These are phyloP conservation scores for Boletus rubroflammeus DNA, from an alignment of 768 basidiomycete genomes.

Conservation along the genomic window DNA sequence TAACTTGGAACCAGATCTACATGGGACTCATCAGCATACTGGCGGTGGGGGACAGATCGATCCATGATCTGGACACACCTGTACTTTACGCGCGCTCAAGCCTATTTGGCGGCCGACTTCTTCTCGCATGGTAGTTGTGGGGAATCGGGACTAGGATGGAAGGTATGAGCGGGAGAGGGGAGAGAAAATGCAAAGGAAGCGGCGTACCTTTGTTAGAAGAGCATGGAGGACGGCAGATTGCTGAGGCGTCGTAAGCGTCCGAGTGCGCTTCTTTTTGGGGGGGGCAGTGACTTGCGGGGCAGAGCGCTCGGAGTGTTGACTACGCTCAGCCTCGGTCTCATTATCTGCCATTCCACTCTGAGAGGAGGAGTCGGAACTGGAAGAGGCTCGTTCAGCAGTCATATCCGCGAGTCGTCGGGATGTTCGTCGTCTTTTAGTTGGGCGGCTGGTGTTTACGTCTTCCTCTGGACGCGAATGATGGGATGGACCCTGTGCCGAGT, in stretches of 20 bases:
- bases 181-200: not conserved
- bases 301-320: slow-evolving; percentile 38
- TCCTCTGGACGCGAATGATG: slow-evolving; percentile 11
- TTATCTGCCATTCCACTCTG: slow-evolving; percentile 59
- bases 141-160: slow-evolving; percentile 71
- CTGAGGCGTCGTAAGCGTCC: slow-evolving; percentile 84
- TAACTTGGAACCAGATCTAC: slow-evolving; percentile 88
- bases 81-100: slow-evolving; percentile 86
- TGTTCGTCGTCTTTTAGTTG: slow-evolving; percentile 19
- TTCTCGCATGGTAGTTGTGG: slow-evolving; percentile 82
- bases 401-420: slow-evolving; percentile 14
- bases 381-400: slow-evolving; percentile 24
- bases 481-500: slow-evolving; percentile 12
- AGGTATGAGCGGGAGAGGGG: not conserved
- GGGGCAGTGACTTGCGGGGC: slow-evolving; percentile 30
- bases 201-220: slow-evolving; percentile 73
- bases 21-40: slow-evolving; percentile 11
- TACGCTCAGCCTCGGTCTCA: slow-evolving; percentile 48
- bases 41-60: not conserved
- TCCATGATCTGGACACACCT: slow-evolving; percentile 48
- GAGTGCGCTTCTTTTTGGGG: slow-evolving; percentile 66
- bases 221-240: slow-evolving; percentile 86
- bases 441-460: slow-evolving; percentile 22
- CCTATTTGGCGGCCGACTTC: slow-evolving; percentile 85
- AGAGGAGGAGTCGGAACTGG: slow-evolving; percentile 41